Percentiles rank a stretch among this genome's conserved stretches.
Evolutionary conservation across 495 filamentous ascomycete species (phyloP).

Genomic region (Penicillium goetzii): DNA sequence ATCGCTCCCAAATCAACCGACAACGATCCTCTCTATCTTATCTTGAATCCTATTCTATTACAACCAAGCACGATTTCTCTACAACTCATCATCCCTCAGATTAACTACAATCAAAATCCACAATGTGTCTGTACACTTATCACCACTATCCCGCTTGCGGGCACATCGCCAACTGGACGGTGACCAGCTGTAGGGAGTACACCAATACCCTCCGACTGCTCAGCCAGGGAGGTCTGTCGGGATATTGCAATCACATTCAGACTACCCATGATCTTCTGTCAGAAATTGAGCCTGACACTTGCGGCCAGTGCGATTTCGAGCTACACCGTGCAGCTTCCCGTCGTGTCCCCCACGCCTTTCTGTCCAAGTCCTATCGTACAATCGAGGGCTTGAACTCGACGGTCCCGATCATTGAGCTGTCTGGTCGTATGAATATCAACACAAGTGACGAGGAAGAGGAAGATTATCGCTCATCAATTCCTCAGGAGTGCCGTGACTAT

Average conservation of each 20-base stretch:
- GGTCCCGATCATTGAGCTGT: slow-evolving; percentile 12
- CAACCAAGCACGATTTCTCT: background rate
- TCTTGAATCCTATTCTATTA: background rate
- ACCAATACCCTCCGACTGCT: slow-evolving; percentile 26
- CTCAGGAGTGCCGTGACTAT: background rate
- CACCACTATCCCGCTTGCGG: slow-evolving; percentile 37
- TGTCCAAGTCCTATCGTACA: background rate
- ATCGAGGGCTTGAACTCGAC: slow-evolving; percentile 18
- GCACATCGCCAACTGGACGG: slow-evolving; percentile 35
- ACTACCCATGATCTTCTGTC: slow-evolving; percentile 15
- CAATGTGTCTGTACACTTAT: slow-evolving; percentile 36
- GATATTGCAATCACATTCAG: slow-evolving; percentile 10
- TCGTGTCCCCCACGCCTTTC: background rate
- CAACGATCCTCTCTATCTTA: background rate
- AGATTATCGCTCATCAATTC: background rate
- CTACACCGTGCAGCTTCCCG: background rate
- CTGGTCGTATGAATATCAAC: slow-evolving; percentile 19
- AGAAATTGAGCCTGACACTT: background rate
- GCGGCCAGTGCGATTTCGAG: slow-evolving; percentile 21
- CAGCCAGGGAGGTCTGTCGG: background rate
- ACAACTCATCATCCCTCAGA: background rate
- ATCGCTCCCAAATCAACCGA: background rate
- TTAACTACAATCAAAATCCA: background rate
- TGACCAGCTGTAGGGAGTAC: slow-evolving; percentile 31
- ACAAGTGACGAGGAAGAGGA: background rate